Percentiles rank a stretch among this genome's conserved stretches.
phyloP scores from a whole-genome alignment of 2,329 filamentous ascomycete genomes.

The Penicillium sp. region DNA sequence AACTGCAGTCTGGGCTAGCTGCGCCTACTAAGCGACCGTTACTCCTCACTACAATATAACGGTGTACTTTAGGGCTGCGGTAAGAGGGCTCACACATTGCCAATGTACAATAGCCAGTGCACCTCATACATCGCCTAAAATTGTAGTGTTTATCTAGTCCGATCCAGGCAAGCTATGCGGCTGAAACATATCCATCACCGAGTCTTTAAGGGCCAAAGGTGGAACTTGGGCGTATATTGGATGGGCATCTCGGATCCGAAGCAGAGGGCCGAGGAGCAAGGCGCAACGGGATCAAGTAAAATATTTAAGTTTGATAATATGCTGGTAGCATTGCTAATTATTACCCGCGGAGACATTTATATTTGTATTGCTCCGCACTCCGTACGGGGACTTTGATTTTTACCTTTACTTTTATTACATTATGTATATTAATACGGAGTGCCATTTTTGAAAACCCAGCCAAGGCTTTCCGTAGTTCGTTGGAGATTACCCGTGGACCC shows the following conservation, averaged over 20 bases:
- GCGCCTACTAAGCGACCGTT: neutral
- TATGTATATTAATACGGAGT: too few species aligned
- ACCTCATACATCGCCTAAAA: neutral
- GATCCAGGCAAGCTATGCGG: neutral
- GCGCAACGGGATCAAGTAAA: neutral
- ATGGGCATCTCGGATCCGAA: slow-evolving; percentile 3
- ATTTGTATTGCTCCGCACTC: too few species aligned
- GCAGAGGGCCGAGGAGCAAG: neutral
- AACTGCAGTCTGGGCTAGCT: neutral
- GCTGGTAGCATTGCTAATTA: too few species aligned
- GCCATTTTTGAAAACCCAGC: neutral
- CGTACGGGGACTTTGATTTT: neutral
- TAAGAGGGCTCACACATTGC: too few species aligned
- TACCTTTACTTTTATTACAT: neutral
- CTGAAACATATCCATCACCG: slow-evolving; percentile 2
- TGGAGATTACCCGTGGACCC: neutral
- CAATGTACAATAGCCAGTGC: neutral
- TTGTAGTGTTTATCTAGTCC: slow-evolving; percentile 9
- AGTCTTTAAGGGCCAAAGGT: neutral
- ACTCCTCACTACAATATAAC: too few species aligned
- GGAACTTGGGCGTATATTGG: neutral
- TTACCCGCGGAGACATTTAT: neutral
- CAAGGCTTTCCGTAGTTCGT: neutral
- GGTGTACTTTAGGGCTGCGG: too few species aligned
- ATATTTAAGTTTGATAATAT: neutral